Base-by-base conservation (phyloP, 2,329 filamentous ascomycete species). In the Phyllosticta ampelicida region DNA sequence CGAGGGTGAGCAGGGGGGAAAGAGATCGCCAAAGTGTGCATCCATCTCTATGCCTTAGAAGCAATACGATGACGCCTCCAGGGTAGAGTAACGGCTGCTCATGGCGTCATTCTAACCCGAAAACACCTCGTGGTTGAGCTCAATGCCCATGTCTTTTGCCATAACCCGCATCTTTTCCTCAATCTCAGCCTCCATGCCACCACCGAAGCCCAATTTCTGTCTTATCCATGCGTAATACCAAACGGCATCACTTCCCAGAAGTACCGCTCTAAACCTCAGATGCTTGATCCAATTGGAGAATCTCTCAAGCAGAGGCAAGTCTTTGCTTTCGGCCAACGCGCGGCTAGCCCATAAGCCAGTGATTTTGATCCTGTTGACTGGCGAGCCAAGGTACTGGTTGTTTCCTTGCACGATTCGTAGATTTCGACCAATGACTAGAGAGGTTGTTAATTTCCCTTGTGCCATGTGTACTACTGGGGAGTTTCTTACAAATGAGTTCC, bases 161-260 rank as follows among this genome's bases (percentile, higher is more conserved):
- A 96, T 88, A 59, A 80, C 82, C 72, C 82, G 86, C 90, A 97
- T 95, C 65, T 86, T 82, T 67, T 82, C 81, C 77, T 97, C 94
- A 61, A 97, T 85, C 70, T 92, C 90, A 68, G 96, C 92, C 70
- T 97, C 94, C 87, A 97, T 94, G 0, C 91, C 91, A 9, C 84
- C 80, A 0, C 91, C 90, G 2, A 85, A 72, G 0, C 89, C 88
- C 11, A 96, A 68, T 69, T 82, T 80, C 74, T 97, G 91, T 63
- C 84, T 80, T 6, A 95, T 54, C 74, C 87, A 89, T 65, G 84
- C 86, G 65, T 86, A 87, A 71, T 87, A 95, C 71, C 96, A 99
- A 10, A 86, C 82, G 0, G 95, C 68, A 71, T 97, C 94, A 16
- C 85, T 88, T 4, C 82, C 78, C 16, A 89, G 75, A 64, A 99